Conservation (phyloP, 495 filamentous ascomycete genomes). For the Xylaria curta region DNA sequence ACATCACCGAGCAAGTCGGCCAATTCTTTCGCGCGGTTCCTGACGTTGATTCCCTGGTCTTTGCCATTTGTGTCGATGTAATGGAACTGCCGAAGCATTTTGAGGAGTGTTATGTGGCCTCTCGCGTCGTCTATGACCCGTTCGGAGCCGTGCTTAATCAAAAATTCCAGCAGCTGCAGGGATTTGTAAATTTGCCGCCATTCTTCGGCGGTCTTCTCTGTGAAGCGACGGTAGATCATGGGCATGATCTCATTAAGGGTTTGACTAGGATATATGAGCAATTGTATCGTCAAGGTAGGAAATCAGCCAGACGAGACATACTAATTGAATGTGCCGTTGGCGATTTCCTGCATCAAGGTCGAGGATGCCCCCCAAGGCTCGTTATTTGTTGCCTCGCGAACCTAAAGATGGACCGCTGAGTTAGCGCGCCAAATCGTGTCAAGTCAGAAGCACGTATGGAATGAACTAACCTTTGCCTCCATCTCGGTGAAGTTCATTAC, state of each 20-base stretch:
- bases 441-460: not conserved
- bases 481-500: conserved; percentile 99
- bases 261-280: conserved; percentile 64
- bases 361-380: conserved; percentile 96
- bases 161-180: conserved; percentile 94
- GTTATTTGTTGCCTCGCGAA: conserved; percentile 97
- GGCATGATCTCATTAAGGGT: conserved; percentile 99
- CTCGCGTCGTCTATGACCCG: conserved; percentile 97
- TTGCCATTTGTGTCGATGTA: conserved; percentile 96
- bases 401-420: conserved; percentile 53
- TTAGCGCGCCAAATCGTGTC: conserved; percentile 21
- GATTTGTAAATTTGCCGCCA: conserved; percentile 99
- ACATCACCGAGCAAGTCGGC: conserved; percentile 93
- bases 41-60: conserved; percentile 97
- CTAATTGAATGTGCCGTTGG: conserved; percentile 98
- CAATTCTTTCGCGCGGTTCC: conserved; percentile 94
- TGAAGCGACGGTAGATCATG: conserved; percentile 99
- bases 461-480: conserved; percentile 84
- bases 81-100: conserved; percentile 99
- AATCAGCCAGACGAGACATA: conserved; percentile 55
- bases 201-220: conserved; percentile 96
- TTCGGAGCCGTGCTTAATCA: conserved; percentile 98
- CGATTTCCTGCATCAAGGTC: conserved; percentile 90
- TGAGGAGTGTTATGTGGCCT: conserved; percentile 90
- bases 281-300: conserved; percentile 10